These are phyloP conservation scores for Linaria vulgaris DNA, from an alignment of 257 asterid species.

Conservation along the genomic window DNA sequence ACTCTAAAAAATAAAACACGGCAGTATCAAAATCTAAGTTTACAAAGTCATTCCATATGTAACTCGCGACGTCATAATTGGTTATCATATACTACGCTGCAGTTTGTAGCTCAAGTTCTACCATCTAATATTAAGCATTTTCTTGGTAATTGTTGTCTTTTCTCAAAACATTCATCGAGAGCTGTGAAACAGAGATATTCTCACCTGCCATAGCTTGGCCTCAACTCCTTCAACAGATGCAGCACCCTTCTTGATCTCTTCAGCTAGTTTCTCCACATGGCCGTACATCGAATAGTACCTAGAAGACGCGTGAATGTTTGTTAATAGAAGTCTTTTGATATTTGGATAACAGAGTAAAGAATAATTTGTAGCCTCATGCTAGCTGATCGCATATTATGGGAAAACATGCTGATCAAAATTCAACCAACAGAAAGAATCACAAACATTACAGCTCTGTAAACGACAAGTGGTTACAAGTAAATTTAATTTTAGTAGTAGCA, in stretches of 20 bases:
- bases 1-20: background rate
- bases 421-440: background rate
- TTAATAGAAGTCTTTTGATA: background rate
- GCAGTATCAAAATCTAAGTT: background rate
- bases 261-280: conserved; percentile 80
- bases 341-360: conserved; percentile 1
- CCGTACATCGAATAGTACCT: conserved; percentile 80
- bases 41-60: background rate
- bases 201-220: conserved; percentile 76
- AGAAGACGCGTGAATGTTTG: background rate
- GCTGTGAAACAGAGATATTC: conserved; percentile 13
- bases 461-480: background rate
- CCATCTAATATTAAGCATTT: background rate
- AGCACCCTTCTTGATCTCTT: conserved; percentile 72
- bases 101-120: conserved; percentile 1
- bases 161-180: conserved; percentile 9
- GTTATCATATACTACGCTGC: background rate
- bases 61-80: background rate
- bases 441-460: background rate
- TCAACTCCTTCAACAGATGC: conserved; percentile 77
- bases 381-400: background rate
- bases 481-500: background rate
- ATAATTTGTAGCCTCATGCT: background rate
- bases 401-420: background rate
- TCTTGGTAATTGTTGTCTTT: background rate